These are phyloP conservation scores for Kodamaea leandrae DNA, from an alignment of 805 yeast genomes.

Conservation along the genomic window DNA sequence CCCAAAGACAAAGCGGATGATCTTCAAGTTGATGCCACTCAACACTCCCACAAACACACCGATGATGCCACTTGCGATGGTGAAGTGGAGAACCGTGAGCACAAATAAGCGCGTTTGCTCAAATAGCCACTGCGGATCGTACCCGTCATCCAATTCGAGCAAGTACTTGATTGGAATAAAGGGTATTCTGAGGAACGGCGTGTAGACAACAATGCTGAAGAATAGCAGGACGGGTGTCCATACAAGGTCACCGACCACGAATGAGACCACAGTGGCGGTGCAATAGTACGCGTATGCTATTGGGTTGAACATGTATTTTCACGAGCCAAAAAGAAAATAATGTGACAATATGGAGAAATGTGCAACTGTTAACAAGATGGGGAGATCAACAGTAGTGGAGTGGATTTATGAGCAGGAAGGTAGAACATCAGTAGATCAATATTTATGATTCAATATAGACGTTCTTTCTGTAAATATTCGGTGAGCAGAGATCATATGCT, in stretches of 20 bases:
- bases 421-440: not conserved
- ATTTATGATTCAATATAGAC: too few species aligned
- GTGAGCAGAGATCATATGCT: too few species aligned
- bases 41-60: slow-evolving; percentile 13
- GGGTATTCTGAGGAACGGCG: slow-evolving; percentile 14
- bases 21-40: slow-evolving; percentile 8
- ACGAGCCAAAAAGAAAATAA: not conserved
- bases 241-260: slow-evolving; percentile 5
- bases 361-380: not conserved
- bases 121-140: slow-evolving; percentile 11
- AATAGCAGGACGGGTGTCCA: slow-evolving; percentile 9
- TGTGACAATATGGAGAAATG: not conserved
- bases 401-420: too few species aligned
- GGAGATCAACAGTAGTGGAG: too few species aligned
- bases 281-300: not conserved
- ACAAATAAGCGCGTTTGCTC: slow-evolving; percentile 11
- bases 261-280: not conserved
- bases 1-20: slow-evolving; percentile 11
- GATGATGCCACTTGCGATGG: slow-evolving; percentile 10
- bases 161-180: slow-evolving; percentile 13
- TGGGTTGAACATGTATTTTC: slow-evolving; percentile 7
- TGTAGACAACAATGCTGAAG: slow-evolving; percentile 12
- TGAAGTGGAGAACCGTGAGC: slow-evolving; percentile 9
- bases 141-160: slow-evolving; percentile 12
- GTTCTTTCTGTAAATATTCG: too few species aligned